Conservation (phyloP, 2,329 filamentous ascomycete genomes). For the Trichoderma asperellum region DNA sequence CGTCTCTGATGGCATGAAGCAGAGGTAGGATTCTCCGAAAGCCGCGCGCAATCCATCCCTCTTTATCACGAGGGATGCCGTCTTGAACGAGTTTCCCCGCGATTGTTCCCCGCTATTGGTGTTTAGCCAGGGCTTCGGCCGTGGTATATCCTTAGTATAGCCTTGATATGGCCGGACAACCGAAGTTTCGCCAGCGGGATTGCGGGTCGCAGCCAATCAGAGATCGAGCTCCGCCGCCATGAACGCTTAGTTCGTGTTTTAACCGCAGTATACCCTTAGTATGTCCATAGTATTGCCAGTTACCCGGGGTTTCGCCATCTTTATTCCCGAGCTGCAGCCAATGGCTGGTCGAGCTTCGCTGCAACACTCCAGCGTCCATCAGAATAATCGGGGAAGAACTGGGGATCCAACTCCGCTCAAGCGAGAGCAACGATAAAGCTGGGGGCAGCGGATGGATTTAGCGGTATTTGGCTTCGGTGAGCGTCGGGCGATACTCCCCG, state of each 20-base stretch:
- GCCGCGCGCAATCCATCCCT: constrained; percentile 5
- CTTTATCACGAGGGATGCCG: constrained; percentile 16
- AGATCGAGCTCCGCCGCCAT: no score
- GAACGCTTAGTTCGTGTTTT: not conserved
- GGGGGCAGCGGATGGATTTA: not conserved
- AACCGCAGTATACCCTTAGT: constrained; percentile 1
- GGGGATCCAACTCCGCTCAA: not conserved
- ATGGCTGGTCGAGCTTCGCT: not conserved
- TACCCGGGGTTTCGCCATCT: not conserved
- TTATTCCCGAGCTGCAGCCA: not conserved
- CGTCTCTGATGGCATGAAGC: not conserved
- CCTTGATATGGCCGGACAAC: not conserved
- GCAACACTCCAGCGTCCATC: not conserved
- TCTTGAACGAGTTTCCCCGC: constrained; percentile 23
- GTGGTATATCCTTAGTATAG: not conserved
- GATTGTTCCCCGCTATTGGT: constrained; percentile 16
- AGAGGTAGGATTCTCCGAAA: constrained; percentile 22
- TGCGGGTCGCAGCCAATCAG: not conserved
- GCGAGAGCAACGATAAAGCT: not conserved
- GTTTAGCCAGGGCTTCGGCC: not conserved
- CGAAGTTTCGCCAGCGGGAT: not conserved
- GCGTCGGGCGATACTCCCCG: constrained; percentile 15
- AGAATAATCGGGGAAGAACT: not conserved
- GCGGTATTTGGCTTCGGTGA: constrained; percentile 11
- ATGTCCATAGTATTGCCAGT: not conserved